Percentiles rank a stretch among this genome's conserved stretches.
These are phyloP conservation scores for Coix lacrymajobi DNA, from an alignment of 176 grass and related monocot genomes.

Conservation along the genomic window DNA sequence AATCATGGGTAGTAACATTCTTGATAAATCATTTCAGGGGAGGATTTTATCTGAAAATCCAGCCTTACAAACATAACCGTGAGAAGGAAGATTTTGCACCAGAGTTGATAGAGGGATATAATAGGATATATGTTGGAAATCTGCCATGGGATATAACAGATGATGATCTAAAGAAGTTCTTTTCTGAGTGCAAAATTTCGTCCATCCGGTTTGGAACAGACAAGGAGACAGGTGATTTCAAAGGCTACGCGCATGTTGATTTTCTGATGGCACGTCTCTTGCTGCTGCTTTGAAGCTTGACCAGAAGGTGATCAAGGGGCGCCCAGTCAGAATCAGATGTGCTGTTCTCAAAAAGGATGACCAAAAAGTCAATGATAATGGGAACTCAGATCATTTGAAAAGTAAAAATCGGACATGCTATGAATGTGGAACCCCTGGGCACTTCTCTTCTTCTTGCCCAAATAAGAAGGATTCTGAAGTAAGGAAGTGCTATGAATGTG, in stretches of 20 bases:
- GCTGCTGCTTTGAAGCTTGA: constrained; percentile 69
- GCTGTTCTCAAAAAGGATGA: constrained; percentile 59
- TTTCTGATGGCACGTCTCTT: constrained; percentile 53
- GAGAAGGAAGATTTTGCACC: constrained; percentile 72
- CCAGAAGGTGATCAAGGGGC: constrained; percentile 62
- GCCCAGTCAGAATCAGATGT: constrained; percentile 72
- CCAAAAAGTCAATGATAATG: constrained; percentile 25
- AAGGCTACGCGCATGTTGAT: constrained; percentile 78
- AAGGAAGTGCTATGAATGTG: constrained; percentile 55
- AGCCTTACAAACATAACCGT: constrained; percentile 60
- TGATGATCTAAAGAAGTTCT: constrained; percentile 66
- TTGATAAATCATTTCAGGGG: constrained; percentile 48
- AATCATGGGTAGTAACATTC: constrained; percentile 7
- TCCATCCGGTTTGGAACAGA: constrained; percentile 77
- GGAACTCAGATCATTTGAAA: constrained; percentile 24
- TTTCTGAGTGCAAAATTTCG: constrained; percentile 72
- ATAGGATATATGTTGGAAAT: constrained; percentile 87
- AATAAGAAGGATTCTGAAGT: constrained; percentile 46
- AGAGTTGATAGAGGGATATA: constrained; percentile 72
- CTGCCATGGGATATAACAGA: constrained; percentile 83
- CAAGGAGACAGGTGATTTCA: constrained; percentile 82
- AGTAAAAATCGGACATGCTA: constrained; percentile 50
- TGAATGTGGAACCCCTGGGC: constrained; percentile 64
- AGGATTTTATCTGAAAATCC: constrained; percentile 92
- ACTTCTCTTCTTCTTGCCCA: constrained; percentile 66